Conservation (phyloP, 306 rosid genomes). For the Corylus avellana region DNA sequence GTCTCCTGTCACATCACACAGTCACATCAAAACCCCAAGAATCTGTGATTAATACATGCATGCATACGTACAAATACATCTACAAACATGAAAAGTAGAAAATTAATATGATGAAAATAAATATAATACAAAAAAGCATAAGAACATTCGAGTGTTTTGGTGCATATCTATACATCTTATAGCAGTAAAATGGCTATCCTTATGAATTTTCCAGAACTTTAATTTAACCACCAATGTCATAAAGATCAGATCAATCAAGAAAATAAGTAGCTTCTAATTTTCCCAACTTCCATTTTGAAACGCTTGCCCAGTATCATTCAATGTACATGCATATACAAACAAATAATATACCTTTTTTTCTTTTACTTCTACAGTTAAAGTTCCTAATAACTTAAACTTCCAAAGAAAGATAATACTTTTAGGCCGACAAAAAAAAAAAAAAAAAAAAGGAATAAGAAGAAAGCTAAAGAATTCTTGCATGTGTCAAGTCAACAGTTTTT, state of each 20-base stretch:
- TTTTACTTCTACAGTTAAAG: not conserved
- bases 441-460: not conserved
- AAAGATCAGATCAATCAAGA: not conserved
- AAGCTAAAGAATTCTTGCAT: not conserved
- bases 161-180: not conserved
- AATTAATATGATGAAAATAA: not conserved
- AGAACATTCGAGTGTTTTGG: not conserved
- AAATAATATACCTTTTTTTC: not conserved
- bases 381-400: not conserved
- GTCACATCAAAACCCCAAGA: constrained; percentile 8
- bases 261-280: not conserved
- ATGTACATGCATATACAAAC: not conserved
- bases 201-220: not conserved
- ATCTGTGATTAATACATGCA: not conserved
- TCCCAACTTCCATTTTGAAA: not conserved
- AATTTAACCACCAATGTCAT: not conserved
- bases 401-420: not conserved
- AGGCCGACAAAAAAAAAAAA: not conserved
- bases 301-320: not conserved
- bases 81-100: not conserved
- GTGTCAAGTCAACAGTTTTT: not conserved
- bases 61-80: not conserved
- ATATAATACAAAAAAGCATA: not conserved
- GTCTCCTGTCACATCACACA: constrained; percentile 62
- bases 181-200: not conserved